Conservation (phyloP, 2,329 filamentous ascomycete genomes). For the Paecilomyces variotii region DNA sequence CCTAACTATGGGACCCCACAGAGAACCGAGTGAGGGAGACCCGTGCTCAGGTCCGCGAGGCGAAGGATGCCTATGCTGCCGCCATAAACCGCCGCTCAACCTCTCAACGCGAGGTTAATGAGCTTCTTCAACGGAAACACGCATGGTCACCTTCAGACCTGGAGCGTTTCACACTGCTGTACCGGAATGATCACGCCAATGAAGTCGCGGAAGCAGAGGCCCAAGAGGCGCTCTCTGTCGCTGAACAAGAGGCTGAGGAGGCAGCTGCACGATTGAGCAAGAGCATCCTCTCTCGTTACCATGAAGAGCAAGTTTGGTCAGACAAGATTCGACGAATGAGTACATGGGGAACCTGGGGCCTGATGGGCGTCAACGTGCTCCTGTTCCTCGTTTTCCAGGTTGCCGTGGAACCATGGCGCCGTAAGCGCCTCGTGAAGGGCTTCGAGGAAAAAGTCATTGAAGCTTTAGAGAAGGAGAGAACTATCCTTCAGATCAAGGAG, state of each 20-base stretch:
- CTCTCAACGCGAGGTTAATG: slow-evolving; percentile 92
- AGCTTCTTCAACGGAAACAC: slow-evolving; percentile 86
- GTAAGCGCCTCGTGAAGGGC: slow-evolving; percentile 69
- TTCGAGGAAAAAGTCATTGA: slow-evolving; percentile 70
- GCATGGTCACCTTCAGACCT: slow-evolving; percentile 81
- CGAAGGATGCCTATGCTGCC: slow-evolving; percentile 71
- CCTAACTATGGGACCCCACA: slow-evolving; percentile 11
- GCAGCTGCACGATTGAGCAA: slow-evolving; percentile 67
- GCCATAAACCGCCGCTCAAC: slow-evolving; percentile 75
- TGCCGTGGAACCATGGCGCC: slow-evolving; percentile 86
- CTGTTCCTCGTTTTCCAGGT: slow-evolving; percentile 81
- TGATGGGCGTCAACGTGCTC: slow-evolving; percentile 95
- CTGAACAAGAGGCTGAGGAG: slow-evolving; percentile 74
- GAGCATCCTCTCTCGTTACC: slow-evolving; percentile 82
- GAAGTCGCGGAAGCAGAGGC: slow-evolving; percentile 73
- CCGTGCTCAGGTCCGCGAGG: slow-evolving; percentile 58
- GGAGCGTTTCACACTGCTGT: slow-evolving; percentile 88
- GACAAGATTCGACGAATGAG: slow-evolving; percentile 93
- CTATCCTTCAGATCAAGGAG: slow-evolving; percentile 6
- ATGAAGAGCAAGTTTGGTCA: slow-evolving; percentile 99
- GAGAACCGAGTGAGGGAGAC: slow-evolving; percentile 47
- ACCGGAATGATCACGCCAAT: slow-evolving; percentile 86
- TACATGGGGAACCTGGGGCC: slow-evolving; percentile 95
- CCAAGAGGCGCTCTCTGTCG: slow-evolving; percentile 61
- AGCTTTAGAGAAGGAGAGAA: slow-evolving; percentile 59